Conservation (phyloP, 768 basidiomycete genomes). For the Panaeolus cyanescens region DNA sequence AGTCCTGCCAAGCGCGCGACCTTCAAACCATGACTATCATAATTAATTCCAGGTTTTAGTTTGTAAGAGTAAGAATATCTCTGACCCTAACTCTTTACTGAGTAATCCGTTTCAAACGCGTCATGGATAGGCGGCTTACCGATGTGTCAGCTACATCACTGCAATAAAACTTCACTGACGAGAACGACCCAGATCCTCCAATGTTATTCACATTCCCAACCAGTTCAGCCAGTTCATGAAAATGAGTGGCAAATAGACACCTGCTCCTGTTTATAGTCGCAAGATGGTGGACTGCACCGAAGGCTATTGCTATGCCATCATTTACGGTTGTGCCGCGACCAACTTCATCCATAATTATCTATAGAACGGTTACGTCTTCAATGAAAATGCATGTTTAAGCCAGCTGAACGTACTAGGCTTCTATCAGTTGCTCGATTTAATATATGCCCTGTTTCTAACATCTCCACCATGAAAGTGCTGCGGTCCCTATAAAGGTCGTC, state of each 20-base stretch:
- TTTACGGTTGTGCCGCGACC: constrained; percentile 92
- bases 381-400: neutral
- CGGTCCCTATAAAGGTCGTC: constrained; percentile 93
- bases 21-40: constrained; percentile 88
- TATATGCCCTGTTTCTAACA: constrained; percentile 93
- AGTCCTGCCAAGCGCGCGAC: constrained; percentile 89
- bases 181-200: constrained; percentile 49
- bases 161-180: constrained; percentile 80
- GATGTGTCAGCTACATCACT: constrained; percentile 81
- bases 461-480: constrained; percentile 99
- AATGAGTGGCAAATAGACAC: constrained; percentile 97
- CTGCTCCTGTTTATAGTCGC: constrained; percentile 70
- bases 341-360: constrained; percentile 99
- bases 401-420: constrained; percentile 65
- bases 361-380: too few relatives aligned
- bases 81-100: constrained; percentile 50
- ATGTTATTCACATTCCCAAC: constrained; percentile 58
- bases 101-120: neutral
- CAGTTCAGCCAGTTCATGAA: constrained; percentile 90
- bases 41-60: constrained; percentile 81
- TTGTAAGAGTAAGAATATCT: constrained; percentile 85
- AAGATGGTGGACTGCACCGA: constrained; percentile 85
- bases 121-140: constrained; percentile 42
- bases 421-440: constrained; percentile 77
- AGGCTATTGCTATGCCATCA: constrained; percentile 93